Evolutionary conservation across 2,329 filamentous ascomycete genomes (phyloP), one percentile per base, ranked within the genome.

Genomic region (Botrytis sinoallii): DNA sequence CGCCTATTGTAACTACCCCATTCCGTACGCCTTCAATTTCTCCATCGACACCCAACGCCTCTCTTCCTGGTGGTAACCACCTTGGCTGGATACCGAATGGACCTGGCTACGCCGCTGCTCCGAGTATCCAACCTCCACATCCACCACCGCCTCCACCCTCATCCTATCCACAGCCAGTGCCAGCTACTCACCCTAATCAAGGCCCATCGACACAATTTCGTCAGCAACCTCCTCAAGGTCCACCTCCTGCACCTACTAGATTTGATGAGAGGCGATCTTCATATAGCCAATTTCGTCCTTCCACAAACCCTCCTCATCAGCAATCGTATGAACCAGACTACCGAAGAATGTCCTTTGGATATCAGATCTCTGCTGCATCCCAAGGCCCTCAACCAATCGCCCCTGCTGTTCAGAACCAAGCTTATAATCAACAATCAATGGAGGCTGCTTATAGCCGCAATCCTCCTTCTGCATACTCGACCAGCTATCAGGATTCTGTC

Each of bases 31-130:
- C 67, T 38, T 65, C 57, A 22, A 38, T n/a, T 32, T 68, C 66
- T 57, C 72, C 71, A 42, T 55, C 57, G n/a, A 42, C 67, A 40
- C 64, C 63, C 75, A 81, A 84, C 73, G 35, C 42, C 6, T 79
- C 81, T 73, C 67, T 75, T 40, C 74, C 70, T 67, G 55, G n/a
- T 69, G 83, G 42, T 80, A 83, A 69, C 79, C 77, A 75, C 76
- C 80, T 78, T 77, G 32, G 75, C 75, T 73, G 78, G 74, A 83
- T 55, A 10, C 25, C 38, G 7, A 29, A 38, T 16, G 48, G 48
- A 20, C 81, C 35, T 57, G 66, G 66, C 40, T 68, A 16, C 32
- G 38, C 25, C 46, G 44, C 46, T 22, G 46, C 35, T 42, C 70
- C 46, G 18, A 40, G 40, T 68, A 38, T 44, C 38, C 52, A 57